Conservation (phyloP, 2,329 filamentous ascomycete genomes). For the Clarireedia hainanense region DNA sequence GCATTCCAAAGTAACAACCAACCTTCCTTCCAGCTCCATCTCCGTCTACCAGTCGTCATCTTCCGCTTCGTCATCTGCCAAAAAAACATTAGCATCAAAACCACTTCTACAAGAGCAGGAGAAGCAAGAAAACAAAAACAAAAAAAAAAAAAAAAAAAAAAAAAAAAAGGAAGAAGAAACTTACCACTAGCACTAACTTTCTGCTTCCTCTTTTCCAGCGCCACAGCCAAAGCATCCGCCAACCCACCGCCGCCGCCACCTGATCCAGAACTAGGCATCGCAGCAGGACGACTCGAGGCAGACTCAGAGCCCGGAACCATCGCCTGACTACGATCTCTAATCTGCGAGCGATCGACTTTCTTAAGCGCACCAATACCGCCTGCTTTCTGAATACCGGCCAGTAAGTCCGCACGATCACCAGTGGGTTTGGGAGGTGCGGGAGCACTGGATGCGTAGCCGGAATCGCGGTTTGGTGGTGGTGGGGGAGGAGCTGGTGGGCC, state of each 20-base stretch:
- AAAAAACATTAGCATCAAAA: too few relatives aligned
- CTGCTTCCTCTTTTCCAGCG: slow-evolving; percentile 75
- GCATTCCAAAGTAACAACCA: neutral
- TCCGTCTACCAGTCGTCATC: slow-evolving; percentile 61
- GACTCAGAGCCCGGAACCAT: slow-evolving; percentile 36
- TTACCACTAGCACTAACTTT: slow-evolving; percentile 94
- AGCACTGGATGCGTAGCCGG: slow-evolving; percentile 42
- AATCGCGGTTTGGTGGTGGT: slow-evolving; percentile 44
- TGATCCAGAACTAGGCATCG: slow-evolving; percentile 42
- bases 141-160: neutral
- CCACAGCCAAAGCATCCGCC: slow-evolving; percentile 74
- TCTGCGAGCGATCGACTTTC: slow-evolving; percentile 65
- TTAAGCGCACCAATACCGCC: slow-evolving; percentile 61
- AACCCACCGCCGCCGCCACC: slow-evolving; percentile 54
- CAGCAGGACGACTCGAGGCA: slow-evolving; percentile 27
- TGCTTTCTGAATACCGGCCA: slow-evolving; percentile 65
- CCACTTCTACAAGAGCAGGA: slow-evolving; percentile 19
- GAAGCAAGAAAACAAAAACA: slow-evolving; percentile 16
- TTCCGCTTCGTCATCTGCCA: slow-evolving; percentile 65
- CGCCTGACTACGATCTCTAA: slow-evolving; percentile 63
- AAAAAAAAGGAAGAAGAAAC: slow-evolving; percentile 32
- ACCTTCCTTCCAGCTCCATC: neutral
- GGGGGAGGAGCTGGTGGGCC: slow-evolving; percentile 43
- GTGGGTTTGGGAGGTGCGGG: slow-evolving; percentile 38
- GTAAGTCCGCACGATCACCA: slow-evolving; percentile 49